Evolutionary conservation across 2,329 filamentous ascomycete species (phyloP).

Genomic region (Talaromyces sp.): DNA sequence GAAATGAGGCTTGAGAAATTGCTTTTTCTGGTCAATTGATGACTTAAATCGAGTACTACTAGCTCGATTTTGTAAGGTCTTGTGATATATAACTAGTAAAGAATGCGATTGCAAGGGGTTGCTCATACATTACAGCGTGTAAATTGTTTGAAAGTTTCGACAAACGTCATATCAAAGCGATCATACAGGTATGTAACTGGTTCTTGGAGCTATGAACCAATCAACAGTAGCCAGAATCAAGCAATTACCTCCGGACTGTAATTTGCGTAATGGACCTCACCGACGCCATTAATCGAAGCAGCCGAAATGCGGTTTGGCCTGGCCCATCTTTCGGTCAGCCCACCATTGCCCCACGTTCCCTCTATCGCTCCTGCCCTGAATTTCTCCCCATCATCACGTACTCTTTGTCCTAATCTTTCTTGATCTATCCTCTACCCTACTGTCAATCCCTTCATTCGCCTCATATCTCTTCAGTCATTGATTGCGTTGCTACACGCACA

Average conservation of each 20-base stretch:
- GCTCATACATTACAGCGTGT: no score
- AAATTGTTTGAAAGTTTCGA: background rate
- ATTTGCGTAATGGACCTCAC: conserved; percentile 12
- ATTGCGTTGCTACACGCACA: background rate
- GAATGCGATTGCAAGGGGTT: background rate
- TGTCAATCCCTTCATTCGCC: background rate
- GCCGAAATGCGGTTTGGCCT: conserved; percentile 13
- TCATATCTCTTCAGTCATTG: background rate
- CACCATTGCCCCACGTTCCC: background rate
- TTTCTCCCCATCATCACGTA: conserved; percentile 11
- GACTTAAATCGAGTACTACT: background rate
- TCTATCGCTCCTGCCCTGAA: background rate
- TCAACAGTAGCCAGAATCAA: background rate
- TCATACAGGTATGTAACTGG: background rate
- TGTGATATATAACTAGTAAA: background rate
- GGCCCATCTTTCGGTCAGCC: background rate
- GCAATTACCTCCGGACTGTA: conserved; percentile 5
- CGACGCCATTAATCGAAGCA: conserved; percentile 22
- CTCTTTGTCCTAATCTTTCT: background rate
- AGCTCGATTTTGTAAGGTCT: background rate
- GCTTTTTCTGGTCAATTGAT: conserved; percentile 5
- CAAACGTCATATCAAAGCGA: background rate
- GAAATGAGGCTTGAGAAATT: background rate
- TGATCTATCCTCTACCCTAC: background rate
- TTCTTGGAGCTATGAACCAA: background rate